Evolutionary conservation across 495 filamentous ascomycete species (phyloP).

Genomic region (Mytilinidion resinicola): DNA sequence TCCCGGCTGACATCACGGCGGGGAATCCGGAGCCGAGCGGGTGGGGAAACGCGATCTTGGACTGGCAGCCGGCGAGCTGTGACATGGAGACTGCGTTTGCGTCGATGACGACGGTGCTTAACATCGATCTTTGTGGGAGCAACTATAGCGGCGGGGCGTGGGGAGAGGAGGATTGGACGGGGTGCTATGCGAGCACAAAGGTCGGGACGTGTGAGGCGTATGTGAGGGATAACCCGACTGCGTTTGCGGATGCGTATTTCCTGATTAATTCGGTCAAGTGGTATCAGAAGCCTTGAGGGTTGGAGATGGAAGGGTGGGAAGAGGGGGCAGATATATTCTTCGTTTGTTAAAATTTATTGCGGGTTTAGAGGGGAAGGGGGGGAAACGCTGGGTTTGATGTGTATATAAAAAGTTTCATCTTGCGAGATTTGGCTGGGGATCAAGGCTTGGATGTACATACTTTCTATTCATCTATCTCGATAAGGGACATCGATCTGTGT

Average conservation of each 20-base stretch:
- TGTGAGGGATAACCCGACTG: slow-evolving; percentile 28
- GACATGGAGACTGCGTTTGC: slow-evolving; percentile 21
- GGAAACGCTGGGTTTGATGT: too few species aligned
- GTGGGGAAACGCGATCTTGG: slow-evolving; percentile 61
- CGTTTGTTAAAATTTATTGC: too few species aligned
- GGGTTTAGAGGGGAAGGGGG: too few species aligned
- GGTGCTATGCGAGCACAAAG: not conserved
- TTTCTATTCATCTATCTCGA: too few species aligned
- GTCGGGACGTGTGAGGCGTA: slow-evolving; percentile 26
- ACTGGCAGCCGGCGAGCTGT: slow-evolving; percentile 25
- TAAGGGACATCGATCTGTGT: too few species aligned
- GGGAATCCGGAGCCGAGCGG: slow-evolving; percentile 52
- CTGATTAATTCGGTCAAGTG: slow-evolving; percentile 29
- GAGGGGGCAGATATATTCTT: too few species aligned
- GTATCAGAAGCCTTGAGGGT: slow-evolving; percentile 4
- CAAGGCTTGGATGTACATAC: too few species aligned
- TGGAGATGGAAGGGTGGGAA: too few species aligned
- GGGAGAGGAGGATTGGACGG: slow-evolving; percentile 51
- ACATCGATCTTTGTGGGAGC: slow-evolving; percentile 77
- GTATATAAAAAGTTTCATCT: too few species aligned
- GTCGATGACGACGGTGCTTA: slow-evolving; percentile 43
- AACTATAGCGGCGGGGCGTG: not conserved
- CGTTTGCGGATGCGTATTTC: slow-evolving; percentile 31
- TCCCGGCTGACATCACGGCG: slow-evolving; percentile 51
- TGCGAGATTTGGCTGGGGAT: too few species aligned